These are phyloP conservation scores for Talaromyces sp. DNA, from an alignment of 2,329 filamentous ascomycete species.

Conservation along the genomic window DNA sequence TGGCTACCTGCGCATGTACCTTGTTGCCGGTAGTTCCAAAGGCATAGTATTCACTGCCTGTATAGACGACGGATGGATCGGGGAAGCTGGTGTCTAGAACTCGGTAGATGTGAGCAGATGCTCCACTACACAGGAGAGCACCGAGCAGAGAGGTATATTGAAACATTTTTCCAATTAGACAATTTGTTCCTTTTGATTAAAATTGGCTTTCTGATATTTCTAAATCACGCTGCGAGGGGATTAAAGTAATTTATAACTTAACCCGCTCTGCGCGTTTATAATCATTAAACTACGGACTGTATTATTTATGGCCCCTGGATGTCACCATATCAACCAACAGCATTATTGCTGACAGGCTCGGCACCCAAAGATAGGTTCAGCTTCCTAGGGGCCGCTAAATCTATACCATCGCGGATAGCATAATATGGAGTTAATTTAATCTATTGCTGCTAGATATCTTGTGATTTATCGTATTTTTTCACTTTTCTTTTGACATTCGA, in stretches of 20 bases:
- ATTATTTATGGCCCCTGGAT: neutral
- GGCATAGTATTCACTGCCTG: constrained; percentile 49
- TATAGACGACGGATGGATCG: constrained; percentile 50
- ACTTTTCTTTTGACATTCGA: neutral
- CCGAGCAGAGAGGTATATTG: neutral
- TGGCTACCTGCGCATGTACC: constrained; percentile 51
- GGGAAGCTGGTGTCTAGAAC: constrained; percentile 46
- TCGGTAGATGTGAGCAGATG: constrained; percentile 16
- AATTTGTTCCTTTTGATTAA: neutral
- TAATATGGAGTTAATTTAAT: neutral
- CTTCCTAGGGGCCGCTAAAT: neutral
- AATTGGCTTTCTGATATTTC: neutral
- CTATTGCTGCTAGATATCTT: neutral
- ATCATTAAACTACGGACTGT: neutral
- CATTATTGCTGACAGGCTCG: neutral
- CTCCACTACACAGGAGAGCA: neutral
- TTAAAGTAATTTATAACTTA: neutral
- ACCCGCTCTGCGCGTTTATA: neutral
- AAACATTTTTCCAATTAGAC: neutral
- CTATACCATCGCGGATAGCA: neutral
- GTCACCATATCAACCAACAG: neutral
- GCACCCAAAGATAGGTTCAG: neutral
- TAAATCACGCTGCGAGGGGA: neutral
- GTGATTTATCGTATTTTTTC: neutral
- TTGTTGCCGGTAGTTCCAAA: constrained; percentile 50